These are phyloP conservation scores for Cystobasidium sp. DNA, from an alignment of 1,284 basidiomycete genomes.

Conservation along the genomic window DNA sequence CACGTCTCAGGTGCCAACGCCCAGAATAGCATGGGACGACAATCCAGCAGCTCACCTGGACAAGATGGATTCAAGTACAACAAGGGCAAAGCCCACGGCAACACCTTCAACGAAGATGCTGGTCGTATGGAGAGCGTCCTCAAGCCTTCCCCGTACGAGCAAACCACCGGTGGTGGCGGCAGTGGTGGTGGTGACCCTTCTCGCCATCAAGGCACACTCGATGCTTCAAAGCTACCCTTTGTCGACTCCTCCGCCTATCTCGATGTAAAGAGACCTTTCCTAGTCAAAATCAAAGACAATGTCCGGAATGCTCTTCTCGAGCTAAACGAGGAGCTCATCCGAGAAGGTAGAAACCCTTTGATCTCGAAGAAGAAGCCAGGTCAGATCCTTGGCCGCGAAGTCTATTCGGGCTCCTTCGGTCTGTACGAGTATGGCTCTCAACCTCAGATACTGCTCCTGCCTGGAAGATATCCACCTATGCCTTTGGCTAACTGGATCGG, in stretches of 20 bases:
- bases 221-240: constrained; percentile 37
- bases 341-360: constrained; percentile 25
- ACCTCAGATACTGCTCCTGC: constrained; percentile 38
- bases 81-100: constrained; percentile 9
- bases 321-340: constrained; percentile 65
- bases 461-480: constrained; percentile 65
- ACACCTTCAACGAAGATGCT: constrained; percentile 14
- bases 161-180: not conserved
- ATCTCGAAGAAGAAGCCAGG: constrained; percentile 55
- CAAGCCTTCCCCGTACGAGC: not conserved
- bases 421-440: constrained; percentile 57
- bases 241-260: constrained; percentile 36
- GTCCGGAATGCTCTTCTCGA: constrained; percentile 68
- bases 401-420: constrained; percentile 62
- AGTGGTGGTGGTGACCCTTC: constrained; percentile 9
- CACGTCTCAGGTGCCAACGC: not conserved
- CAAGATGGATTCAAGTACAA: not conserved
- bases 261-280: constrained; percentile 64
- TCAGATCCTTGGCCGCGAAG: constrained; percentile 36
- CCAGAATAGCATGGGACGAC: constrained; percentile 8
- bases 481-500: constrained; percentile 79
- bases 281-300: constrained; percentile 69
- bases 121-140: not conserved
- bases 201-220: not conserved
- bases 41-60: not conserved